Evolutionary conservation across 2,329 filamentous ascomycete genomes (phyloP), one percentile per base, ranked within the genome.

Genomic region (Penicillium palitans): DNA sequence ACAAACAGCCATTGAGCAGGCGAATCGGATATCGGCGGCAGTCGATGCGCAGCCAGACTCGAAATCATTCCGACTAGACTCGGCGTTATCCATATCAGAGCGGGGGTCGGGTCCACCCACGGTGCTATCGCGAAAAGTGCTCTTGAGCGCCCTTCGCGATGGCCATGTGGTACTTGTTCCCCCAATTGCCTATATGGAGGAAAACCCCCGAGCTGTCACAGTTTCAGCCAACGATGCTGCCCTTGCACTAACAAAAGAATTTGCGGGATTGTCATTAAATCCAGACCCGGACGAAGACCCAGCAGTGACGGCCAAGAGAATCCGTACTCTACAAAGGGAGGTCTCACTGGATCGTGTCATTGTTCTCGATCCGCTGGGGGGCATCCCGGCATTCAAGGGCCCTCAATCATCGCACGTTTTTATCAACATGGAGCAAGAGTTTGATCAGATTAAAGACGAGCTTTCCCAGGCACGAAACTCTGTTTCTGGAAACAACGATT

Each of bases 401-500:
- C 78, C 83, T 45, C 77, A 89, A 74, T 65, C 84, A 82, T 51
- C 89, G 2, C 89, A 95, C 71, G 85, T 95, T 8, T 98, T 97
- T 70, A 85, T 99, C 70, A 99, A 99, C 67, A 82, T 99, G 57
- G 90, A 96, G 70, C 92, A 98, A 70, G 93, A 99, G 71, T 96
- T 90, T 65, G 79, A 84, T 1, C 78, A 83, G 27, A 88, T 96
- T 49, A 81, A 85, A 60, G 75, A 82, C 17, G 84, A 91, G 64
- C 79, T 96, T 5, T 68, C 71, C 31, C 68, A 70, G 44, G 66
- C 66, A 24, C 66, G 66, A 49, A 52, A 59, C n/a, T 65, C 66
- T 8, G 53, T 66, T 6, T 46, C 48, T 21, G 59, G 42, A 49
- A 55, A 47, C 24, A 42, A 44, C 17, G 41, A 45, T 27, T 68